Base-by-base conservation (phyloP, 1,139 yeast genomes). In the Debaryomyces sp. region DNA sequence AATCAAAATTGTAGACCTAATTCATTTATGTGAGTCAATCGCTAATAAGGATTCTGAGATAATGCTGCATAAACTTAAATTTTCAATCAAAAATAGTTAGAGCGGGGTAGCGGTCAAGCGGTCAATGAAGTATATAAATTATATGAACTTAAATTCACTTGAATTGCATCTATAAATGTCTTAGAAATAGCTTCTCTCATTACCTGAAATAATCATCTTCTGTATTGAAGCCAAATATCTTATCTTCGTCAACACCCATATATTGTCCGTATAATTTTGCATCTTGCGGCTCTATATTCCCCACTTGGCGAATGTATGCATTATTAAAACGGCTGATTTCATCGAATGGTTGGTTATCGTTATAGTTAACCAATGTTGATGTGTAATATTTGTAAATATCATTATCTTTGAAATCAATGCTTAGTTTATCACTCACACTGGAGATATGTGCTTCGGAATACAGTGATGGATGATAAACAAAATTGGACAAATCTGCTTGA, bases 181-280 rank as follows among this genome's bases (percentile, higher is more conserved):
- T 30, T 30, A 30, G 9, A 30, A 30, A 15, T 1, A 3, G n/a
- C 3, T 36, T n/a, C 22, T 1, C n/a, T 30, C 5, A 12, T 43
- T 46, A 58, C 30, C 50, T 50, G 43, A 70, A 68, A 41, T 70
- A 70, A 46, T 70, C 67, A 50, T 70, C 73, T 44, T 67, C 69
- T 2, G 70, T 60, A 41, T 55, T 58, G 10, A 67, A 54, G 15
- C 59, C 60, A 26, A 65, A 54, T 8, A 53, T 46, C 26, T 50
- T 57, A 18, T 60, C 67, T 12, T 67, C 68, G 7, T 62, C 67
- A 18, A 61, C 47, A 1, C 73, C 73, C 9, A 66, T 50, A 45
- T 68, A 68, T 26, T 56, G 60, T 1, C 60, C 49, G 45, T 70
- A 70, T 7, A 62, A 34, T 29, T 53, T 53, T 18, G 61, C 45